These are phyloP conservation scores for Saccharomycopsis schoenii DNA, from an alignment of 805 yeast species.

Conservation along the genomic window DNA sequence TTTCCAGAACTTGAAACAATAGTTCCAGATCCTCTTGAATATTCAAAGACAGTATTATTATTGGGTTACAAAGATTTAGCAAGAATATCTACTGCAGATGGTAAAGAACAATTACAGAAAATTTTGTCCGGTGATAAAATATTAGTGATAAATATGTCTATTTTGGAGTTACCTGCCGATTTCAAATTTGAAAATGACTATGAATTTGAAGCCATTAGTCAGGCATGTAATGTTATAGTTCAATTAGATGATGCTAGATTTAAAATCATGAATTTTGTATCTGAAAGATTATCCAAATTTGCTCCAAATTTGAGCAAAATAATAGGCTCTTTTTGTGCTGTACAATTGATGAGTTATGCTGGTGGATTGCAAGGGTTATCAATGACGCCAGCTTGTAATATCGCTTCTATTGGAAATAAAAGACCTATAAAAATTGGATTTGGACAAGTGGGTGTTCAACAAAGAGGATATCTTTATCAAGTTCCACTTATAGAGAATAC, in stretches of 20 bases:
- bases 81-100: conserved; percentile 20
- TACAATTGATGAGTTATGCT: conserved; percentile 56
- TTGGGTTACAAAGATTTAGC: conserved; percentile 37
- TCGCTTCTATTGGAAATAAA: conserved; percentile 65
- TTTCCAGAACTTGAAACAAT: conserved; percentile 67
- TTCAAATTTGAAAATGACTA: conserved; percentile 22
- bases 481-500: conserved; percentile 39
- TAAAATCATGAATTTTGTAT: conserved; percentile 42
- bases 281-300: conserved; percentile 42
- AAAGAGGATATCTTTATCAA: conserved; percentile 60
- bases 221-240: conserved; percentile 39
- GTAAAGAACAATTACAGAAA: conserved; percentile 25
- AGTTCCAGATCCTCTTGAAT: conserved; percentile 52
- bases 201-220: conserved; percentile 30
- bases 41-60: conserved; percentile 39
- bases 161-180: conserved; percentile 35
- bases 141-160: conserved; percentile 66
- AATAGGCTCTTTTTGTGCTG: conserved; percentile 62
- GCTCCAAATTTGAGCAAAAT: conserved; percentile 78
- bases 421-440: conserved; percentile 30
- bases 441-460: conserved; percentile 40
- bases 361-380: conserved; percentile 65
- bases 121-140: conserved; percentile 51
- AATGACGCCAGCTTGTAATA: conserved; percentile 69
- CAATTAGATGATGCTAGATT: conserved; percentile 34